Conservation (phyloP, 768 basidiomycete species). For the Calocybe indica region DNA sequence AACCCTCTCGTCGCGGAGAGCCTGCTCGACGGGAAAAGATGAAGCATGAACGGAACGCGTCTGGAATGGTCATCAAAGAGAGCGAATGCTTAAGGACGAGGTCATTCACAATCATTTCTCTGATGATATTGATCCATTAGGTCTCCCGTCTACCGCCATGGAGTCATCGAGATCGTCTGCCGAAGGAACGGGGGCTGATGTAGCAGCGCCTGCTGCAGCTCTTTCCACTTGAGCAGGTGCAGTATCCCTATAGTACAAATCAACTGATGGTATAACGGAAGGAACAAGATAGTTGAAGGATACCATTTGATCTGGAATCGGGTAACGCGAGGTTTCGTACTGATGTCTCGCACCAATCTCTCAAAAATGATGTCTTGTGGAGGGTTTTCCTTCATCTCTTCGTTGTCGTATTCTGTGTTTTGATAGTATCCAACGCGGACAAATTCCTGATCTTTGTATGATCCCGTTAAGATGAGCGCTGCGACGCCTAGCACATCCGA, state of each 20-base stretch:
- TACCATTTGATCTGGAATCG: slow-evolving; percentile 87
- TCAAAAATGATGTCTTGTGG: slow-evolving; percentile 71
- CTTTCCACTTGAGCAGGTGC: slow-evolving; percentile 40
- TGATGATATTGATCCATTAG: slow-evolving; percentile 17
- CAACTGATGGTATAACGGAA: background rate
- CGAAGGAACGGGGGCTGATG: slow-evolving; percentile 69
- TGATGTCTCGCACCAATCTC: slow-evolving; percentile 80
- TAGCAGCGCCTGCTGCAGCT: slow-evolving; percentile 53
- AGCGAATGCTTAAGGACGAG: background rate
- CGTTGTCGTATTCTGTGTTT: slow-evolving; percentile 96
- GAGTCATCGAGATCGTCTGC: slow-evolving; percentile 56
- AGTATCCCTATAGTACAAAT: slow-evolving; percentile 48
- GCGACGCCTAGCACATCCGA: slow-evolving; percentile 95
- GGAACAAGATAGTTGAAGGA: slow-evolving; percentile 15
- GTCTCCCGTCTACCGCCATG: slow-evolving; percentile 19
- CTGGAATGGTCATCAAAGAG: too few relatives aligned
- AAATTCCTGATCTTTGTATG: slow-evolving; percentile 96
- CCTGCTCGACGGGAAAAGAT: too few relatives aligned
- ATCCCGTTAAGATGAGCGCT: slow-evolving; percentile 93
- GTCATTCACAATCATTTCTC: slow-evolving; percentile 1
- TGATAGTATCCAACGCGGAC: slow-evolving; percentile 99
- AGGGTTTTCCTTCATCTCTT: slow-evolving; percentile 78
- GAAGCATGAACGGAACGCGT: too few relatives aligned
- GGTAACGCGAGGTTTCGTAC: slow-evolving; percentile 89
- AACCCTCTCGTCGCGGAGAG: too few relatives aligned